Base-by-base conservation (phyloP, 2,329 filamentous ascomycete genomes). In the Penicillium sp. region DNA sequence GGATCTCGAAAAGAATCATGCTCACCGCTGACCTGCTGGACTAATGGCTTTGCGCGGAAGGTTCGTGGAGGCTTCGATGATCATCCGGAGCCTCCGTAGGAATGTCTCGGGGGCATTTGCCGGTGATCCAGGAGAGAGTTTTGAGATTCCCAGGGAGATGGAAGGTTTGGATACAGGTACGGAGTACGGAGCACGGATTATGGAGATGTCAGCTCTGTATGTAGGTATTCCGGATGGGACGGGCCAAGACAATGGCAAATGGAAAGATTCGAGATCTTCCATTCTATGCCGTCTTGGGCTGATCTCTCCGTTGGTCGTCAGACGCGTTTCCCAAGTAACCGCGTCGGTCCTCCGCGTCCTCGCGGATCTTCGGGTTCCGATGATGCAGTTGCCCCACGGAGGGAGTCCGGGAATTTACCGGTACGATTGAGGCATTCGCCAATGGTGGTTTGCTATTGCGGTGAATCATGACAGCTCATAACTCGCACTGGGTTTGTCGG, bases 311-410 rank as follows among this genome's bases (percentile, higher is more conserved):
- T 31, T 27, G 30, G 26, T 47, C 42, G 44, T 41, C 41, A 45
- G 37, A 47, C 48, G 51, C 48, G 52, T 55, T 54, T 50, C 52
- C 52, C 31, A 50, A 55, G 52, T 54, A 55, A 55, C 52, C 52
- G 52, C 47, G 51, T 51, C 37, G 39, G 32, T 31, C 26, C 43
- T 50, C 31, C 43, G 44, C 50, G 44, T 48, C 48, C 41, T 31
- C 28, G 41, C 37, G 42, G 47, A 45, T 48, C 42, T 18, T 45
- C 48, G 36, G 36, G 35, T 27, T 37, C 32, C 39, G 39, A 45
- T 48, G 45, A 47, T 48, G 43, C 40, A 44, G 32, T 27, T 46
- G 48, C 42, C 47, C 51, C 51, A 52, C 41, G 36, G 33, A 41
- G 40, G 32, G 37, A 32, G 40, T 26, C 45, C 42, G 42, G 48